phyloP scores from a whole-genome alignment of 2,329 filamentous ascomycete genomes.

The Scortechinia acanthostroma region DNA sequence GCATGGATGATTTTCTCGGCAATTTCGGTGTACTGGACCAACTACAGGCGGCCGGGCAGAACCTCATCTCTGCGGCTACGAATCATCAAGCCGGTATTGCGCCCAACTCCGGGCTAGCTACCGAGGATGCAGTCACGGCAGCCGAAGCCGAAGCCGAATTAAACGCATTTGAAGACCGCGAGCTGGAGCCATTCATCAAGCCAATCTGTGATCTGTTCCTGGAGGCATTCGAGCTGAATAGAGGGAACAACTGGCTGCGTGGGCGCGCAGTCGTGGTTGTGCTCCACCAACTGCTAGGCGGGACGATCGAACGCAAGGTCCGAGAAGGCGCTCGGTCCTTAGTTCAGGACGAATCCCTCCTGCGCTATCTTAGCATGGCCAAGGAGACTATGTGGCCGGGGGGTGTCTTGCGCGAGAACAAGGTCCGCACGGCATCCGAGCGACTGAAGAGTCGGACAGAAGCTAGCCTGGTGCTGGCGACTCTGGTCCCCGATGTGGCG shows the following conservation, averaged over 20 bases:
- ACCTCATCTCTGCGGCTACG: slow-evolving; percentile 72
- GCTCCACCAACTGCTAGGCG: slow-evolving; percentile 86
- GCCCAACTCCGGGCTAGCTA: not conserved
- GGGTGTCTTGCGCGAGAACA: slow-evolving; percentile 43
- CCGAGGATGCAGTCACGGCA: slow-evolving; percentile 38
- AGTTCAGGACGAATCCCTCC: slow-evolving; percentile 70
- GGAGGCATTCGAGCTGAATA: slow-evolving; percentile 88
- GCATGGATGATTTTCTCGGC: slow-evolving; percentile 94
- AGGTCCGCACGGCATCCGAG: slow-evolving; percentile 59
- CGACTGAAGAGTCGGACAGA: slow-evolving; percentile 77
- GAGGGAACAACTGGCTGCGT: slow-evolving; percentile 93
- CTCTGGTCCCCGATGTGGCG: slow-evolving; percentile 81
- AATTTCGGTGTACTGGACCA: slow-evolving; percentile 95
- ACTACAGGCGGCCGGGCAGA: slow-evolving; percentile 85
- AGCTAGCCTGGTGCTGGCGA: slow-evolving; percentile 81
- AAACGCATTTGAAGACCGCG: slow-evolving; percentile 82
- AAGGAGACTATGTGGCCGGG: slow-evolving; percentile 76
- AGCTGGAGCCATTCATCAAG: slow-evolving; percentile 91
- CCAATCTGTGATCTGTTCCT: slow-evolving; percentile 97
- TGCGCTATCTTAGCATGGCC: slow-evolving; percentile 69
- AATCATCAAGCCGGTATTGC: slow-evolving; percentile 48
- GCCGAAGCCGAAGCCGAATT: slow-evolving; percentile 89
- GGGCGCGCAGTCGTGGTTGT: slow-evolving; percentile 94
- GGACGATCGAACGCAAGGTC: slow-evolving; percentile 92
- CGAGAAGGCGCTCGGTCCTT: slow-evolving; percentile 73